Evolutionary conservation across 176 grass and related monocot genomes (phyloP).

Genomic region (Carex kokanica): DNA sequence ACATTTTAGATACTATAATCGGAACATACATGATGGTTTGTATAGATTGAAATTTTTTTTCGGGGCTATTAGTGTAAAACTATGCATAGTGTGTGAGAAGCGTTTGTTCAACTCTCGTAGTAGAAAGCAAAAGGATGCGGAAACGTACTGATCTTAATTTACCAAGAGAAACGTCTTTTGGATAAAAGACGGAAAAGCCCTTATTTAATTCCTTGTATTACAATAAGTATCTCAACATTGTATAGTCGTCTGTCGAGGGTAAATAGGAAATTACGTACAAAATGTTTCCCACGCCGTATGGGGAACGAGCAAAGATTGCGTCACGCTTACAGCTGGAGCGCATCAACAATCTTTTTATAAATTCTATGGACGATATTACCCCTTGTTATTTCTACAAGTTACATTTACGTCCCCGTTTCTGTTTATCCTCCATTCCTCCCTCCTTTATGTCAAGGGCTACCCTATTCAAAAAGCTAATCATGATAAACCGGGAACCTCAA

Average conservation of each 20-base stretch:
- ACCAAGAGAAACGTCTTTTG: background rate
- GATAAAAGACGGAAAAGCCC: background rate
- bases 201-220: background rate
- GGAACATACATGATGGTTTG: background rate
- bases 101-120: background rate
- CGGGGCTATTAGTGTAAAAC: background rate
- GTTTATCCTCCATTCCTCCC: background rate
- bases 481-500: background rate
- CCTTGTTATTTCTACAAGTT: slow-evolving; percentile 1
- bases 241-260: background rate
- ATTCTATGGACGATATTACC: background rate
- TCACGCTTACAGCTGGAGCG: slow-evolving; percentile 19
- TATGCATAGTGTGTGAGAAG: background rate
- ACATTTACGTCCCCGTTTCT: slow-evolving; percentile 1
- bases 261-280: background rate
- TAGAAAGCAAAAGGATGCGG: background rate
- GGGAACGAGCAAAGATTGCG: slow-evolving; percentile 13
- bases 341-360: slow-evolving; percentile 9
- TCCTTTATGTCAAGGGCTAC: background rate
- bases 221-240: background rate
- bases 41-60: background rate
- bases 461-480: background rate
- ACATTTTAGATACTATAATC: background rate
- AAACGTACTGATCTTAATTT: slow-evolving; percentile 19
- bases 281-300: slow-evolving; percentile 13